Base-by-base conservation (phyloP, 2,329 filamentous ascomycete species). In the Ambrosiella cleistominuta region DNA sequence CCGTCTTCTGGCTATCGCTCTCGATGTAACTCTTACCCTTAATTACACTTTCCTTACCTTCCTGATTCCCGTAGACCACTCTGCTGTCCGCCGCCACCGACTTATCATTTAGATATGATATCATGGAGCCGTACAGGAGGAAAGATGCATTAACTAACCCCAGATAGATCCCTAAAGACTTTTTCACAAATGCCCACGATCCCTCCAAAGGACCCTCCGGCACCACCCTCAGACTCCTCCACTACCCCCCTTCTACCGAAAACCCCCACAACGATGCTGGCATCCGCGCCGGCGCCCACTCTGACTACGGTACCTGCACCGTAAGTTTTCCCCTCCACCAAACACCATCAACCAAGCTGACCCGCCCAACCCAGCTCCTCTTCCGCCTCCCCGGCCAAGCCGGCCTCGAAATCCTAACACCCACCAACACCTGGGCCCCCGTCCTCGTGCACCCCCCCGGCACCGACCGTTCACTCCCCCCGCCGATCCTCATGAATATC, bases 251-350 rank as follows among this genome's bases (percentile, higher is more conserved):
- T 1, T 71, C 68, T 5, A 67, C 66, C 44, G 54, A 53, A 44
- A 44, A 54, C 38, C 57, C 39, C 15, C 57, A 49, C 7, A 65
- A 69, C 52, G 65, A 69, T 7, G 74, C 73, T 7, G 65, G 68
- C 9, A 80, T 96, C 61, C 83, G 91, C 36, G 91, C 91, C 6
- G 93, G 91, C 59, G 89, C 91, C 0, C 91, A 97, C 69, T 91
- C 86, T 3, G 90, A 96, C 72, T 95, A 95, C 70, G 81, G 81
- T 58, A 80, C 76, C 60, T 70, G 84, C 60, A 84, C 81, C 27
- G 61, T 62, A 42, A 49, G 44, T 40, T 52, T 19, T n/a, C 12
- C 2, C 35, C 9, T 5, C 12, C 9, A 11, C 11, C 7, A 35
- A 36, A 12, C 39, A n/a, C 38, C 39, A 17, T 40, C 8, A n/a